A percentile compares a stretch with the other conserved stretches of the same genome.
phyloP scores from a whole-genome alignment of 2,329 filamentous ascomycete species.

The Dendrostoma leiphaemia region DNA sequence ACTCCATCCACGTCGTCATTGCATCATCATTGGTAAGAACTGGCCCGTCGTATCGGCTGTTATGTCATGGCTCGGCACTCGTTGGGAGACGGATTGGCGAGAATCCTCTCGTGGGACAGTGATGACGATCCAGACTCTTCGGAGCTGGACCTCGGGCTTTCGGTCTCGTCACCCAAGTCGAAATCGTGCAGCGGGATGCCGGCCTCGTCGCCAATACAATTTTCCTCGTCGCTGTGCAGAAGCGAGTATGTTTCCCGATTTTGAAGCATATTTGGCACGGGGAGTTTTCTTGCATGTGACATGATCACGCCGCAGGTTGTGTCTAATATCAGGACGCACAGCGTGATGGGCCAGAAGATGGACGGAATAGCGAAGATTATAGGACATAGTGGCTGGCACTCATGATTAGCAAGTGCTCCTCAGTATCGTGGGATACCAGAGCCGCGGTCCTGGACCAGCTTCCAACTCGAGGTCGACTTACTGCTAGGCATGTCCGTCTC shows the following conservation, averaged over 20 bases:
- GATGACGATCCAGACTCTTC: not conserved
- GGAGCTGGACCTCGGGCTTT: slow-evolving; percentile 1
- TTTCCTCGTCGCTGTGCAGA: slow-evolving; percentile 5
- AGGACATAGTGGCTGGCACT: slow-evolving; percentile 6
- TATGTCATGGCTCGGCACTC: not conserved
- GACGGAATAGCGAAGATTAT: slow-evolving; percentile 9
- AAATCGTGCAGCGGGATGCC: not conserved
- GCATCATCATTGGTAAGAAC: no score
- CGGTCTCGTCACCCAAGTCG: not conserved
- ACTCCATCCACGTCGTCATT: no score
- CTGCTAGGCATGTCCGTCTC: not conserved
- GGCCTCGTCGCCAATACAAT: not conserved
- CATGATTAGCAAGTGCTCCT: not conserved
- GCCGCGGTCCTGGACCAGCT: not conserved
- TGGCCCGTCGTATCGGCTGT: not conserved
- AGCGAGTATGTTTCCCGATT: slow-evolving; percentile 1
- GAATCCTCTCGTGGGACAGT: not conserved
- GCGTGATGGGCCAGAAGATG: slow-evolving; percentile 12
- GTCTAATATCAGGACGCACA: not conserved
- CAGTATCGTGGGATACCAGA: not conserved
- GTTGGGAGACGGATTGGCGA: not conserved
- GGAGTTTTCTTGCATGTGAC: not conserved
- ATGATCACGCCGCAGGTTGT: not conserved
- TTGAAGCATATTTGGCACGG: not conserved
- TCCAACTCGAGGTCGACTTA: not conserved